Conservation (phyloP, 345 rosid genomes). For the Eucalyptus urophylla region DNA sequence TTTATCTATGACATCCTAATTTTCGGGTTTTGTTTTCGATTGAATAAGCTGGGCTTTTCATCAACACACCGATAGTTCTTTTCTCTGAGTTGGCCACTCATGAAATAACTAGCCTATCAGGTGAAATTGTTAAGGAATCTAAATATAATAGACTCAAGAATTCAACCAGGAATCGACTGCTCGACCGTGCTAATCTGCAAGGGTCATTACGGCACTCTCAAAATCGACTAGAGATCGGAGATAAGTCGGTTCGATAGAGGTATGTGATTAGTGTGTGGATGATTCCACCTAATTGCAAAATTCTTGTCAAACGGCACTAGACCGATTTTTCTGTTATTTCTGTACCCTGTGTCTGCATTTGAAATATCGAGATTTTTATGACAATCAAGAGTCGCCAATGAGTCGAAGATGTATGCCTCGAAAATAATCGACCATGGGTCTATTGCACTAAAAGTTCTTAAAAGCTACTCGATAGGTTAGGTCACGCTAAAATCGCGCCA, state of each 20-base stretch:
- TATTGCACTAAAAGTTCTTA: too few species aligned
- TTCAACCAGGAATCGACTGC: fast-evolving
- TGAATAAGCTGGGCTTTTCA: too few species aligned
- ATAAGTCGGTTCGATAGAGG: too few species aligned
- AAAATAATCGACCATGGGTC: fast-evolving
- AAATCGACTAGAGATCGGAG: fast-evolving
- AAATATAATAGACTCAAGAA: fast-evolving
- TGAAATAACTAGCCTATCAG: fast-evolving
- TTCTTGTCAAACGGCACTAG: fast-evolving
- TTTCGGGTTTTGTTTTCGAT: too few species aligned
- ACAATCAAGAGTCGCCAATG: fast-evolving
- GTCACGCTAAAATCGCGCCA: fast-evolving
- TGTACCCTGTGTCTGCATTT: fast-evolving
- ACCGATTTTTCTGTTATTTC: too few species aligned
- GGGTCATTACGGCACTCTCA: too few species aligned
- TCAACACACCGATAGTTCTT: fast-evolving
- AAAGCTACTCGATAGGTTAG: fast-evolving
- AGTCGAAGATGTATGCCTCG: too few species aligned
- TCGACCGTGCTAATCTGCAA: fast-evolving
- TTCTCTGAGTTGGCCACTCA: too few species aligned
- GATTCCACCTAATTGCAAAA: too few species aligned
- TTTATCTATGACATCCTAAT: too few species aligned
- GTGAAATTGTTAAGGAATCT: too few species aligned
- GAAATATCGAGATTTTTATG: fast-evolving
- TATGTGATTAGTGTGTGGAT: too few species aligned